Evolutionary conservation across 495 filamentous ascomycete genomes (phyloP).

Genomic region (Rhypophila decipiens): DNA sequence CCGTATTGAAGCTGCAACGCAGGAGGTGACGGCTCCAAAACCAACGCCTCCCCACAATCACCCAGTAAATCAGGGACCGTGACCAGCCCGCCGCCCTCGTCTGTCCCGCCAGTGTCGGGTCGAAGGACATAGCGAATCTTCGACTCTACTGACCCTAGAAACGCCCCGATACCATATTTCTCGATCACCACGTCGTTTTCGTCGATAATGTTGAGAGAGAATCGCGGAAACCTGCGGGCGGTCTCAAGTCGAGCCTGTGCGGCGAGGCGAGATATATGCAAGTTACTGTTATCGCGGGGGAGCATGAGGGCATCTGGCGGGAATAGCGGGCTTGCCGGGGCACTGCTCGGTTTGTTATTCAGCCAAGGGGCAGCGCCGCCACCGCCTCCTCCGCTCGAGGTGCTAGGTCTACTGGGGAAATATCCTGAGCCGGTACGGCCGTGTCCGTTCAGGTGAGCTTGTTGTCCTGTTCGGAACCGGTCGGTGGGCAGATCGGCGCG

Average conservation of each 20-base stretch:
- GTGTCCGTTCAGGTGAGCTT: constrained; percentile 1
- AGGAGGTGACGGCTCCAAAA: constrained; percentile 4
- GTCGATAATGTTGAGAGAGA: constrained; percentile 46
- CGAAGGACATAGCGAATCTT: constrained; percentile 52
- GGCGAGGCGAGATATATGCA: constrained; percentile 45
- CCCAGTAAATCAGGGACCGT: constrained; percentile 45
- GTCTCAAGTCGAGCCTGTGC: constrained; percentile 54
- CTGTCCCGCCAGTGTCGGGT: constrained; percentile 51
- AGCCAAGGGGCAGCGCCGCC: not conserved
- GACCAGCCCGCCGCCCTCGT: constrained; percentile 49
- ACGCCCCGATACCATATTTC: constrained; percentile 47
- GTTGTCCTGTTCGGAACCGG: constrained; percentile 15
- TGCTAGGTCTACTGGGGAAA: too few relatives aligned
- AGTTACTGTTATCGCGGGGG: constrained; percentile 35
- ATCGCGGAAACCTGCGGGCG: constrained; percentile 45
- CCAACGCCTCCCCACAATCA: constrained; percentile 36
- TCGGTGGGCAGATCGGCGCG: constrained; percentile 29
- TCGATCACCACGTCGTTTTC: constrained; percentile 40
- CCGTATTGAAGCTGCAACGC: not conserved
- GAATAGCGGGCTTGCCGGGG: constrained; percentile 30
- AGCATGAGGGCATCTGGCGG: constrained; percentile 20
- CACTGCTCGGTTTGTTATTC: constrained; percentile 4
- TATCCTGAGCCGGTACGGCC: constrained; percentile 9
- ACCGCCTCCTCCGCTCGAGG: constrained; percentile 1
- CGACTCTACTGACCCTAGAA: constrained; percentile 51